Evolutionary conservation across 805 yeast genomes (phyloP).

Genomic region (Kuraishia molischiana): DNA sequence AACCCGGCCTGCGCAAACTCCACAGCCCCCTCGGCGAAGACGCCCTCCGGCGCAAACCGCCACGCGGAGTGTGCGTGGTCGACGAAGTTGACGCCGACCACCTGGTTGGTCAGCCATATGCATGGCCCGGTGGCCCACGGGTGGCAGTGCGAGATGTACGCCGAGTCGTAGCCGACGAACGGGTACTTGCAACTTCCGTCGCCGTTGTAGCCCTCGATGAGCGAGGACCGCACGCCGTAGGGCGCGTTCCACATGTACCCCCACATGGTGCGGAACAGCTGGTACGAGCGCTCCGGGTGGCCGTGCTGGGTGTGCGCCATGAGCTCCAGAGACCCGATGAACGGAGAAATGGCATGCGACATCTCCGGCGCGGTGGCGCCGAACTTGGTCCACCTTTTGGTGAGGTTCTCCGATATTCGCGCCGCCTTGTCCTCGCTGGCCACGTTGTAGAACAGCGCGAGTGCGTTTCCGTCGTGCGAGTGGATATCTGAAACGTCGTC

Average conservation of each 20-base stretch:
- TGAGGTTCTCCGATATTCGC: constrained; percentile 4
- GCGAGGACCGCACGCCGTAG: constrained; percentile 6
- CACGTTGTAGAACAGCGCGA: constrained; percentile 3
- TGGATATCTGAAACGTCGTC: constrained; percentile 4
- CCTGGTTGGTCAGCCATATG: constrained; percentile 4
- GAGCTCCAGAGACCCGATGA: constrained; percentile 5
- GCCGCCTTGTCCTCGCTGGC: constrained; percentile 2
- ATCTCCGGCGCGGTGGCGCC: constrained; percentile 6
- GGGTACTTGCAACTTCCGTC: constrained; percentile 8
- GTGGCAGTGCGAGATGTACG: constrained; percentile 7
- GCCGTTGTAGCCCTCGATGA: constrained; percentile 7
- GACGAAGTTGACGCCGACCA: constrained; percentile 4
- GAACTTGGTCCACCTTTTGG: constrained; percentile 5
- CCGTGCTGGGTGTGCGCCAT: constrained; percentile 4
- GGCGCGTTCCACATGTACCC: constrained; percentile 8
- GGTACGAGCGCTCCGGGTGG: constrained; percentile 5
- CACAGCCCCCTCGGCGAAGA: constrained; percentile 2
- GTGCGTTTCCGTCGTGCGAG: constrained; percentile 6
- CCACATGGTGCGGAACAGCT: constrained; percentile 6
- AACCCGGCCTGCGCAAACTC: constrained; percentile 6
- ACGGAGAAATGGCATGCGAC: constrained; percentile 6
- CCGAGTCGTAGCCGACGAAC: constrained; percentile 5
- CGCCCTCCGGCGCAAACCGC: constrained; percentile 5
- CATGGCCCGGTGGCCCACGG: constrained; percentile 7
- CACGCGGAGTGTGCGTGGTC: constrained; percentile 3